Base-by-base conservation (phyloP, 495 filamentous ascomycete genomes). In the Hyaloscypha hepaticicola region DNA sequence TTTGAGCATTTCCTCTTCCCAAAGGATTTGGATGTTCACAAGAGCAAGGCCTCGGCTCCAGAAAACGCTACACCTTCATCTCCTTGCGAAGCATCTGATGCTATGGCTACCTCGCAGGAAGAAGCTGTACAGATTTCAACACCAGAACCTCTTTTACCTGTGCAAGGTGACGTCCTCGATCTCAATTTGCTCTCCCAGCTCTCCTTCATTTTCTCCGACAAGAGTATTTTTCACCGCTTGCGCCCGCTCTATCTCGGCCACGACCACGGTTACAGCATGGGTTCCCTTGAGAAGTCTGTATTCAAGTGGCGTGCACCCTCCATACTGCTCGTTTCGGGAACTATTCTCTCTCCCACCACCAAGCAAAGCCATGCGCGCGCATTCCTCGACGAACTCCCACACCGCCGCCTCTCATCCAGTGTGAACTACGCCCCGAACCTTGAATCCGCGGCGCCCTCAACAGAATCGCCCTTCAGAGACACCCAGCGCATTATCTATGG, bases 251-350 rank as follows among this genome's bases (percentile, higher is more conserved):
- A 58, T 45, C 56, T 58, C 29, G 56, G 56, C 19, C 14, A 58
- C 14, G 25, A 58, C 21, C 56, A 58, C 29, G 56, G 56, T n/a
- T 58, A 58, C 56, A 58, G 56, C 56, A 58, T 58, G 56, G 31
- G 56, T 31, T 58, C 56, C 14, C 26, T 58, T 45, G 56, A 58
- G 31, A 58, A 58, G 56, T 58, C 56, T 38, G 56, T 58, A 22
- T 58, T 58, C 56, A 45, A 58, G n/a, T 58, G 56, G 56, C 56
- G 41, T 58, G 56, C 56, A 38, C 56, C 56, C 56, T 58, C 56
- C 56, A 58, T 58, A 11, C 21, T 58, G 5, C 56, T 58, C 56
- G 56, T 58, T 31, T 58, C 56, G n/a, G 56, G 56, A 7, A 58
- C 31, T 24, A 14, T 58, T 31, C 16, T 58, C 56, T 58, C 56